Conservation (phyloP, 1,284 basidiomycete genomes). For the Kwoniella shivajii region DNA sequence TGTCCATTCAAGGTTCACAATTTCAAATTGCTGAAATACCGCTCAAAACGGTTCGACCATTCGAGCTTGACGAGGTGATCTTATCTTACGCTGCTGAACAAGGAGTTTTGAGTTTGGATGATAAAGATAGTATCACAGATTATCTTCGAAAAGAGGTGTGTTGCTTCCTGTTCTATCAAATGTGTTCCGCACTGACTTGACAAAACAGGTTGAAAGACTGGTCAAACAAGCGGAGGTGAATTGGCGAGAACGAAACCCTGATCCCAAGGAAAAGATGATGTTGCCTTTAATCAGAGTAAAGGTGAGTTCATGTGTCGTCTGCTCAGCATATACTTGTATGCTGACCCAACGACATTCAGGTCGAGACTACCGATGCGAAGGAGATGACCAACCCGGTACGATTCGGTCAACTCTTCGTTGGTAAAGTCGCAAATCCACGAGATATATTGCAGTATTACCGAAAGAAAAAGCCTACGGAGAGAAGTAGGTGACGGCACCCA, state of each 20-base stretch:
- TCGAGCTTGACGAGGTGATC: constrained; percentile 83
- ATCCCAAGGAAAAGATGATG: constrained; percentile 61
- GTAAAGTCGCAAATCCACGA: constrained; percentile 88
- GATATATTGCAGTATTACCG: constrained; percentile 90
- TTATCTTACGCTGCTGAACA: constrained; percentile 75
- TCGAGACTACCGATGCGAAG: constrained; percentile 84
- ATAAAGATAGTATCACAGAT: constrained; percentile 77
- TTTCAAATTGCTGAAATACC: constrained; percentile 83
- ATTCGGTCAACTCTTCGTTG: constrained; percentile 94
- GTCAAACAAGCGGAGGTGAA: constrained; percentile 73
- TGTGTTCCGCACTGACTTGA: no score
- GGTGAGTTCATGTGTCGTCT: constrained; percentile 53
- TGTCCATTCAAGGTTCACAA: constrained; percentile 81
- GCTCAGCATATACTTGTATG: background rate
- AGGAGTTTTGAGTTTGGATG: constrained; percentile 68
- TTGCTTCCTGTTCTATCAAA: constrained; percentile 46
- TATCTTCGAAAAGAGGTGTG: constrained; percentile 71
- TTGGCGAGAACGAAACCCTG: constrained; percentile 76
- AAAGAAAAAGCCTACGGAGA: constrained; percentile 65
- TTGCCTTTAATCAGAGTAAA: constrained; percentile 88
- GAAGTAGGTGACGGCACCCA: constrained; percentile 35
- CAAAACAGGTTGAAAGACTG: constrained; percentile 73
- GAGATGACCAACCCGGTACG: constrained; percentile 93
- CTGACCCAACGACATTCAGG: constrained; percentile 56
- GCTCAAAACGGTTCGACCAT: constrained; percentile 88